Conservation (phyloP, 148 eudicot species). For the Cornus florida region DNA sequence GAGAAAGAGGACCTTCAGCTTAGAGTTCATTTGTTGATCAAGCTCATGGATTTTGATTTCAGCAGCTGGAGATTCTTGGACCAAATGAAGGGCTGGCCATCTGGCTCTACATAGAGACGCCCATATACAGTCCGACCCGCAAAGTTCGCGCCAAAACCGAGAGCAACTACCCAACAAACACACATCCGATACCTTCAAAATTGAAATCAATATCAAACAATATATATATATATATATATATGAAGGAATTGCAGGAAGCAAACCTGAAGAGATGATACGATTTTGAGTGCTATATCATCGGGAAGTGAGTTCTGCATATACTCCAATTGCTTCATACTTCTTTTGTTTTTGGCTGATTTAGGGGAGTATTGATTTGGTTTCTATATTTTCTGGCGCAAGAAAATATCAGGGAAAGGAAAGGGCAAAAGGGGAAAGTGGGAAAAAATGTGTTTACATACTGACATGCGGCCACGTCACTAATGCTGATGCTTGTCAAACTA, state of each 20-base stretch:
- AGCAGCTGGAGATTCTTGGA: constrained; percentile 21
- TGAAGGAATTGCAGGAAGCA: background rate
- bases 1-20: constrained; percentile 23
- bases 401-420: constrained; percentile 6
- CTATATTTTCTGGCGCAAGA: constrained; percentile 4
- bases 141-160: constrained; percentile 69
- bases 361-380: background rate
- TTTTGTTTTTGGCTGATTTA: background rate
- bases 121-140: constrained; percentile 75
- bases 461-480: background rate
- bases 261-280: constrained; percentile 69
- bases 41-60: constrained; percentile 14
- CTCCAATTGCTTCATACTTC: constrained; percentile 20
- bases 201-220: background rate
- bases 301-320: constrained; percentile 42
- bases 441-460: background rate
- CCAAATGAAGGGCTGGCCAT: constrained; percentile 53
- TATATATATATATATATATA: background rate
- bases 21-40: constrained; percentile 18
- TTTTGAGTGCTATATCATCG: constrained; percentile 54
- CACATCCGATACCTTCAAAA: constrained; percentile 55
- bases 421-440: background rate
- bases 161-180: constrained; percentile 79
- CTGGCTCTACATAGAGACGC: constrained; percentile 45
- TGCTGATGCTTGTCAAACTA: background rate